Evolutionary conservation across 2,329 filamentous ascomycete genomes (phyloP).

Genomic region (Fusarium torreyae): DNA sequence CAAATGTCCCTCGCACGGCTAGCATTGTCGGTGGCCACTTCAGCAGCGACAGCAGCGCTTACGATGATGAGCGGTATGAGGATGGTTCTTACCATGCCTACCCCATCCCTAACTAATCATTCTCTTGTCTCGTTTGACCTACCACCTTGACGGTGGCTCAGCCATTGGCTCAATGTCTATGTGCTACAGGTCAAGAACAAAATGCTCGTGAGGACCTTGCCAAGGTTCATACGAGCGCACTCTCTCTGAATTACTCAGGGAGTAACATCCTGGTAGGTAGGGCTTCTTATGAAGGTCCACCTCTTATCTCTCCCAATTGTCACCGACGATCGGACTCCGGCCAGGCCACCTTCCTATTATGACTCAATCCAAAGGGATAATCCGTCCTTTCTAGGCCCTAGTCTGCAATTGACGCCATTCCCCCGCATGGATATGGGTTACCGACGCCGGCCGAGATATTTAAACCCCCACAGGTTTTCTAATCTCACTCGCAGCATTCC

Average conservation of each 20-base stretch:
- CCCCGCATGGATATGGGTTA: conserved; percentile 40
- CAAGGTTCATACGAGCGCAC: conserved; percentile 23
- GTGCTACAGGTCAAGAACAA: conserved; percentile 28
- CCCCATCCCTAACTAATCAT: conserved; percentile 52
- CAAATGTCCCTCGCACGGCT: conserved; percentile 52
- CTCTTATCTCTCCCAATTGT: conserved; percentile 30
- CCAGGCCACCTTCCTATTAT: conserved; percentile 31
- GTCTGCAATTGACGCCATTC: conserved; percentile 32
- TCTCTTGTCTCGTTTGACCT: conserved; percentile 30
- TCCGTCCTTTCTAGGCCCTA: conserved; percentile 26
- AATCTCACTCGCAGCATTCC: conserved; percentile 37
- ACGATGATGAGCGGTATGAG: conserved; percentile 53
- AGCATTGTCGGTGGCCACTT: conserved; percentile 50
- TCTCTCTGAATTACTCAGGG: conserved; percentile 15
- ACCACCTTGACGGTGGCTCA: conserved; percentile 2
- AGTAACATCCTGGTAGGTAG: conserved; percentile 38
- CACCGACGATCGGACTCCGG: conserved; percentile 39
- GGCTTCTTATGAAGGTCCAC: conserved; percentile 40
- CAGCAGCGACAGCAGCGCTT: conserved; percentile 51
- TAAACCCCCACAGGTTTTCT: conserved; percentile 24
- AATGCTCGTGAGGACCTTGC: conserved; percentile 10
- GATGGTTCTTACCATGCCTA: conserved; percentile 57
- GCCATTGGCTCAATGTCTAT: conserved; percentile 4
- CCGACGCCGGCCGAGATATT: conserved; percentile 27
- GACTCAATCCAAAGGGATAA: conserved; percentile 39